These are phyloP conservation scores for Aspergillus homomorphus DNA, from an alignment of 495 filamentous ascomycete species.

Conservation along the genomic window DNA sequence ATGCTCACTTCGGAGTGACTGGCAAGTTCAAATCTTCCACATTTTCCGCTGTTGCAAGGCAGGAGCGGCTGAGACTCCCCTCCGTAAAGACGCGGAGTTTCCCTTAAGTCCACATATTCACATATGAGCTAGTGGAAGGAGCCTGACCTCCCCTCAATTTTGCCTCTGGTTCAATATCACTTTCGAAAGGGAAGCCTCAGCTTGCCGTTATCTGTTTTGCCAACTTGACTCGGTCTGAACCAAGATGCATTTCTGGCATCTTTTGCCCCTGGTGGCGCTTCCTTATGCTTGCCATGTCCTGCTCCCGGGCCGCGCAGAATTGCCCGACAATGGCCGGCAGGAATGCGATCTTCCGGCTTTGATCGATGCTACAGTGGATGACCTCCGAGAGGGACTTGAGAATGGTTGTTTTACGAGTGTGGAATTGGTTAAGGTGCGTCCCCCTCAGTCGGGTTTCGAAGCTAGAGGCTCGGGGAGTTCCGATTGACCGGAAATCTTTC, in stretches of 20 bases:
- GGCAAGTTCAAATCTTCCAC: not conserved
- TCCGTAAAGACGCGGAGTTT: not conserved
- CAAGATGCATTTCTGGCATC: not conserved
- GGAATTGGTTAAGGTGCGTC: slow-evolving; percentile 51
- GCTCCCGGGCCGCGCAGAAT: not conserved
- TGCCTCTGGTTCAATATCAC: too few species aligned
- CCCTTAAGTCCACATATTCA: not conserved
- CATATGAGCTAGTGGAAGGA: not conserved
- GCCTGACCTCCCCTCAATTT: too few species aligned
- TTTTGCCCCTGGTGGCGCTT: slow-evolving; percentile 1
- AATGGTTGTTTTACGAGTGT: slow-evolving; percentile 53
- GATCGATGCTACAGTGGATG: slow-evolving; percentile 50
- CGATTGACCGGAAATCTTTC: not conserved
- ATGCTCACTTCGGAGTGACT: not conserved
- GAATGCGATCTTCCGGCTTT: slow-evolving; percentile 22
- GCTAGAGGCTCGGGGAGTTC: not conserved
- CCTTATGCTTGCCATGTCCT: not conserved
- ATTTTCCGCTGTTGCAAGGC: not conserved
- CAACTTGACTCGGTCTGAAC: not conserved
- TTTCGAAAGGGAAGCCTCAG: not conserved
- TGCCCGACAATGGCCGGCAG: not conserved
- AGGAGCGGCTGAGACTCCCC: not conserved
- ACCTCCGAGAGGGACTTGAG: slow-evolving; percentile 49
- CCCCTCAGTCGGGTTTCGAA: not conserved
- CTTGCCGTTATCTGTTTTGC: not conserved